Percentiles rank a stretch among this genome's conserved stretches.
Evolutionary conservation across 257 asterid species (phyloP).

Genomic region (Petrea volubilis): DNA sequence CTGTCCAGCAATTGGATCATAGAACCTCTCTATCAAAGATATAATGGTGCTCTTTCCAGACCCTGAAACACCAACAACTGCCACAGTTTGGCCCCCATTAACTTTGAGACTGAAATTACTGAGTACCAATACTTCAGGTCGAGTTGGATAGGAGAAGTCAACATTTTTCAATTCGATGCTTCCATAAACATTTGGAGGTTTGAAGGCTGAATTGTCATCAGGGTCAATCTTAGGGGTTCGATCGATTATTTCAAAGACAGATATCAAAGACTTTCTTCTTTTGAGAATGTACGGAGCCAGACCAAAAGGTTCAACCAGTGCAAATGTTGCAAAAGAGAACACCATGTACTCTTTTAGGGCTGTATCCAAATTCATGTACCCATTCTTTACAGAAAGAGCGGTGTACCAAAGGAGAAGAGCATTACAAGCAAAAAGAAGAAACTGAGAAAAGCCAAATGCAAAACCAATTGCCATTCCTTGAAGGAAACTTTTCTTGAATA

Average conservation of each 20-base stretch:
- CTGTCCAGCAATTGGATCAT: conserved; percentile 95
- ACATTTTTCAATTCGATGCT: conserved; percentile 91
- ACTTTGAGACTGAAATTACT: conserved; percentile 97
- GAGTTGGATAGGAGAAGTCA: conserved; percentile 92
- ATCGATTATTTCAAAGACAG: conserved; percentile 93
- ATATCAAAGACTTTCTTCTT: conserved; percentile 80
- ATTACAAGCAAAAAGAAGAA: conserved; percentile 97
- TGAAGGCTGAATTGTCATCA: conserved; percentile 86
- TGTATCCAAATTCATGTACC: conserved; percentile 58
- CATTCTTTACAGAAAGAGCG: conserved; percentile 71
- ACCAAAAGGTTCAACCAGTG: conserved; percentile 98
- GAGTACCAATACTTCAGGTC: conserved; percentile 89
- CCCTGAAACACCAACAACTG: conserved; percentile 98
- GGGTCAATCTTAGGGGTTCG: conserved; percentile 94
- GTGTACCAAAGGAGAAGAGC: conserved; percentile 98
- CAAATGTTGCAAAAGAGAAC: conserved; percentile 97
- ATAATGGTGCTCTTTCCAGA: conserved; percentile 98
- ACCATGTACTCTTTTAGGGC: conserved; percentile 98
- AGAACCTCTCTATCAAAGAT: conserved; percentile 86
- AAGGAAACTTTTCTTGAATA: conserved; percentile 90
- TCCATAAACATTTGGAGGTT: conserved; percentile 97
- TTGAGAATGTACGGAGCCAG: conserved; percentile 98
- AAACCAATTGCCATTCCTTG: conserved; percentile 99
- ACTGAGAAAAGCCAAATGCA: conserved; percentile 95
- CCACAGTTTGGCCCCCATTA: conserved; percentile 95